phyloP scores from a whole-genome alignment of 192 early-diverging fungal genomes.

The Backusella macrospora region DNA sequence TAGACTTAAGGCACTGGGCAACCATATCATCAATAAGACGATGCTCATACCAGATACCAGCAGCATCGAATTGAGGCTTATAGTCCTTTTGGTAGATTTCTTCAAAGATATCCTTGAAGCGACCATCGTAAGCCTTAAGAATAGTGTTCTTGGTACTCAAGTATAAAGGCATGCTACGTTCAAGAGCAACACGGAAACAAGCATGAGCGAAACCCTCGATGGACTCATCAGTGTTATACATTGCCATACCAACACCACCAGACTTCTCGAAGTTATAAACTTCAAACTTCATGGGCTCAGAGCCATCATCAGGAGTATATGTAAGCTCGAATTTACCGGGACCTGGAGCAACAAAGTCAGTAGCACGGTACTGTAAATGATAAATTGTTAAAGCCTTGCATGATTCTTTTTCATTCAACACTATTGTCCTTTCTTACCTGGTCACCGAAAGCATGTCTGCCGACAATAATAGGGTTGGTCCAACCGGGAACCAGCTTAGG shows the following conservation, averaged over 20 bases:
- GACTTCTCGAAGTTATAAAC: slow-evolving; percentile 85
- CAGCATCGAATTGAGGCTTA: slow-evolving; percentile 76
- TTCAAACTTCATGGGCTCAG: slow-evolving; percentile 60
- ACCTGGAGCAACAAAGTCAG: slow-evolving; percentile 91
- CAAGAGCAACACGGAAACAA: slow-evolving; percentile 92
- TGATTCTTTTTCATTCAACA: too few species aligned
- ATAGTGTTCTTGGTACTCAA: slow-evolving; percentile 98
- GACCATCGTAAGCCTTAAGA: slow-evolving; percentile 94
- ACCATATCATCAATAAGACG: slow-evolving; percentile 99
- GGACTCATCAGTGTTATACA: slow-evolving; percentile 94
- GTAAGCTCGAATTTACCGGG: slow-evolving; percentile 90
- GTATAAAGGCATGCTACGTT: slow-evolving; percentile 91
- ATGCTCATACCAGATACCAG: slow-evolving; percentile 98
- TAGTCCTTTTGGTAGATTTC: slow-evolving; percentile 86
- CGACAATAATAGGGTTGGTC: slow-evolving; percentile 95
- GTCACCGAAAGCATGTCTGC: slow-evolving; percentile 97
- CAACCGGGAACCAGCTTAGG: slow-evolving; percentile 92
- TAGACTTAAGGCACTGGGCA: slow-evolving; percentile 94
- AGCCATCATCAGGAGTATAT: slow-evolving; percentile 87
- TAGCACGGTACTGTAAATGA: slow-evolving; percentile 81
- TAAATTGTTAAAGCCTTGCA: background rate
- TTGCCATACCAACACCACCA: slow-evolving; percentile 90
- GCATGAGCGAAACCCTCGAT: slow-evolving; percentile 93
- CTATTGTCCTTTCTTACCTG: slow-evolving; percentile 51
- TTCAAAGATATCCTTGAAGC: slow-evolving; percentile 98